phyloP scores from a whole-genome alignment of 1,284 basidiomycete genomes.

The Apiotrichum veenhuisii region DNA sequence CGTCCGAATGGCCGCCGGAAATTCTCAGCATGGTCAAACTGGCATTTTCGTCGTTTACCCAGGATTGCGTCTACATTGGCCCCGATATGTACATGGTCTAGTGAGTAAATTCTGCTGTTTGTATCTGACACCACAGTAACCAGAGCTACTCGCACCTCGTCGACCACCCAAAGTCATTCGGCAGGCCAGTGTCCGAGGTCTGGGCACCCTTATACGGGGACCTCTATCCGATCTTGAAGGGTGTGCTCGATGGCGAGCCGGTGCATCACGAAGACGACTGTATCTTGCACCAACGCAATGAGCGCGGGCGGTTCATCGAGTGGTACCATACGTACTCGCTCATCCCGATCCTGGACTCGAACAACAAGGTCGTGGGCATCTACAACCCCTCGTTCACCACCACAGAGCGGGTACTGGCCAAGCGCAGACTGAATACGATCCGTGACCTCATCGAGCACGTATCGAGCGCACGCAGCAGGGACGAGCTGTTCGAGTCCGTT shows the following conservation, averaged over 20 bases:
- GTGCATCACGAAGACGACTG: conserved; percentile 28
- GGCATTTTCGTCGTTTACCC: not conserved
- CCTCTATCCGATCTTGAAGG: conserved; percentile 20
- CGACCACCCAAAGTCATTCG: conserved; percentile 33
- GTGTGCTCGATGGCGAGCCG: conserved; percentile 18
- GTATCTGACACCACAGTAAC: conserved; percentile 27
- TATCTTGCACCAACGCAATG: conserved; percentile 21
- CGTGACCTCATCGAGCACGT: conserved; percentile 19
- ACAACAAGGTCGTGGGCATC: conserved; percentile 17
- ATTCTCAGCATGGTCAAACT: conserved; percentile 3
- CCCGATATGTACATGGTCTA: conserved; percentile 37
- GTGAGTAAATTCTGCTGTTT: not conserved
- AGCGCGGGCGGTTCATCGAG: conserved; percentile 25
- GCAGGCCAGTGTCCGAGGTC: conserved; percentile 25
- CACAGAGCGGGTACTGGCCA: conserved; percentile 16
- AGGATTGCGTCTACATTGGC: conserved; percentile 35
- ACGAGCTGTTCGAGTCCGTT: conserved; percentile 18
- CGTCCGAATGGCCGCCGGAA: conserved; percentile 16
- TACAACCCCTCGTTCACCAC: conserved; percentile 24
- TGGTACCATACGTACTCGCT: conserved; percentile 39
- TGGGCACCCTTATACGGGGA: conserved; percentile 32
- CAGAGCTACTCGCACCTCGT: conserved; percentile 25
- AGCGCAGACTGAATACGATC: conserved; percentile 18
- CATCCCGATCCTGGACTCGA: conserved; percentile 27
- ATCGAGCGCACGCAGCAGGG: conserved; percentile 10